A percentile compares a stretch with the other conserved stretches of the same genome.
These are phyloP conservation scores for Pterocarpus macrocarpus DNA, from an alignment of 306 rosid genomes.

Conservation along the genomic window DNA sequence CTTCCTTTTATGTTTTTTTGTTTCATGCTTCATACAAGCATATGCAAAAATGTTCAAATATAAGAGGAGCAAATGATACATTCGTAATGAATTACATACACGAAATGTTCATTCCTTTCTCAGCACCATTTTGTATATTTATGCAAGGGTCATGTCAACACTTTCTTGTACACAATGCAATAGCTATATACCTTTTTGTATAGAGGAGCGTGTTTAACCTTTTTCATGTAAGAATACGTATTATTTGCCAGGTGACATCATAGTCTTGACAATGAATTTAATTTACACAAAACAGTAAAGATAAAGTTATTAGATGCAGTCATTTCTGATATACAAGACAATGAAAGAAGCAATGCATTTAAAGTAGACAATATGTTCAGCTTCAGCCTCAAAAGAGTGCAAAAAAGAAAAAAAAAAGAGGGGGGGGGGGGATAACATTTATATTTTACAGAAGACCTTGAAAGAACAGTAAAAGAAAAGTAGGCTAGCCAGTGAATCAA, in stretches of 20 bases:
- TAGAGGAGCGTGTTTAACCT: not conserved
- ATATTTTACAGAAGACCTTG: conserved; percentile 63
- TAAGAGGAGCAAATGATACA: too few relatives aligned
- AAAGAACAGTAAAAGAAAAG: conserved; percentile 49
- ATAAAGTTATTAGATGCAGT: not conserved
- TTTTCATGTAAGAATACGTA: too few relatives aligned
- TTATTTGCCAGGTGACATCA: too few relatives aligned
- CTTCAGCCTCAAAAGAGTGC: conserved; percentile 58
- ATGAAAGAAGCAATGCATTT: conserved; percentile 47
- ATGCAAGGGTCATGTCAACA: not conserved
- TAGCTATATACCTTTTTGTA: not conserved
- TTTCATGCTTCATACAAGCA: not conserved
- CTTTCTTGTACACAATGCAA: not conserved
- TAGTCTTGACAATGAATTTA: conserved; percentile 14
- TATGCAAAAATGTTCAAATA: too few relatives aligned
- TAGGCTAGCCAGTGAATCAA: conserved; percentile 56
- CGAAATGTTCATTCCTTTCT: not conserved
- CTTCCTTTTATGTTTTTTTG: not conserved
- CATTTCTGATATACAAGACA: conserved; percentile 16
- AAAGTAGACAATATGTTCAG: conserved; percentile 46
- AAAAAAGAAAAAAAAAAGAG: not conserved
- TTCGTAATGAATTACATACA: not conserved
- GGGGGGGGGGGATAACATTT: conserved; percentile 41
- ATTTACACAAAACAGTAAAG: conserved; percentile 11
- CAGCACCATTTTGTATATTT: not conserved